These are phyloP conservation scores for Leccinum solheimii DNA, from an alignment of 1,284 basidiomycete species.

Conservation along the genomic window DNA sequence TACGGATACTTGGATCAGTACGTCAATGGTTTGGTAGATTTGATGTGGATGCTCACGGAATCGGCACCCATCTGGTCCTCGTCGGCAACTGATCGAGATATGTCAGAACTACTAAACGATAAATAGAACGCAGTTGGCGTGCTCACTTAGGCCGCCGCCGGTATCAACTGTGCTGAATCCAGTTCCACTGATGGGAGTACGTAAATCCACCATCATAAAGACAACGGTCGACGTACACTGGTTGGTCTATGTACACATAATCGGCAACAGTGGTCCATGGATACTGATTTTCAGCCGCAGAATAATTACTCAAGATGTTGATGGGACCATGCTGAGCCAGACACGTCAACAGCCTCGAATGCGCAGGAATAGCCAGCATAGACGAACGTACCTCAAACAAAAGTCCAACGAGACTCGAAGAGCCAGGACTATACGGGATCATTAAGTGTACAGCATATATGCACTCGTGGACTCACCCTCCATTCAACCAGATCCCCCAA, in stretches of 20 bases:
- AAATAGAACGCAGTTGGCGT: not conserved
- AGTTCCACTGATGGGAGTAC: too few species aligned
- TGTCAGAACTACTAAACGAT: not conserved
- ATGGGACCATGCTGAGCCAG: not conserved
- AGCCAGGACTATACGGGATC: not conserved
- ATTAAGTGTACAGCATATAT: not conserved
- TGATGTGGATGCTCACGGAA: not conserved
- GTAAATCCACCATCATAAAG: too few species aligned
- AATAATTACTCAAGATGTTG: not conserved
- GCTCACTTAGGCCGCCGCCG: not conserved
- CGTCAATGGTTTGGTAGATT: not conserved
- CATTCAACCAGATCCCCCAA: slow-evolving; percentile 76
- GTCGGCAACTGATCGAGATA: not conserved
- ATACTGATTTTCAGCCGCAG: not conserved
- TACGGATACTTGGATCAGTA: not conserved
- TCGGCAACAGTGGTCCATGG: not conserved
- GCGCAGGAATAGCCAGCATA: not conserved
- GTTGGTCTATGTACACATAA: not conserved
- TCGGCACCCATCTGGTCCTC: not conserved
- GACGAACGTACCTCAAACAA: not conserved
- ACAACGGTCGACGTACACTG: not conserved
- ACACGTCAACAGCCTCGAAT: not conserved
- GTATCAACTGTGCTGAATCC: not conserved
- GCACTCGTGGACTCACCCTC: slow-evolving; percentile 24
- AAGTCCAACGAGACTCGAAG: not conserved